A percentile compares a stretch with the other conserved stretches of the same genome.
These are phyloP conservation scores for Volvox carteri DNA, from an alignment of 163 green algal species.

Conservation along the genomic window DNA sequence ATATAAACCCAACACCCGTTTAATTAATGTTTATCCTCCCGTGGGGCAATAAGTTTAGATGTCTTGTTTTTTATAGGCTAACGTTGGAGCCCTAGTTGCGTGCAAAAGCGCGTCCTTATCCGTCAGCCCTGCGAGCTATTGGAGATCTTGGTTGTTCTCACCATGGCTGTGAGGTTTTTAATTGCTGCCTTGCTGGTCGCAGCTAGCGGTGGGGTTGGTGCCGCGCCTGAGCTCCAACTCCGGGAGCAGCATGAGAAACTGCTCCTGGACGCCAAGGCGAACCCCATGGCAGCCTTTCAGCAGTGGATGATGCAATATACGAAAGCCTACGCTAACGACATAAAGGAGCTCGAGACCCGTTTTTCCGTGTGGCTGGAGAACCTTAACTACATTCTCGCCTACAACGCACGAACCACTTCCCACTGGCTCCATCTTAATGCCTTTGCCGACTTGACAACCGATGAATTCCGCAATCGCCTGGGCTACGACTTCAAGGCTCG, in stretches of 20 bases:
- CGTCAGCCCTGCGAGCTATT: not conserved
- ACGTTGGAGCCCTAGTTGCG: slow-evolving; percentile 8
- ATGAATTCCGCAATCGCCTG: slow-evolving; percentile 85
- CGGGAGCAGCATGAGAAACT: slow-evolving; percentile 45
- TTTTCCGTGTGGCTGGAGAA: slow-evolving; percentile 88
- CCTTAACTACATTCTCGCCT: slow-evolving; percentile 81
- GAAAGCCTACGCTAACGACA: slow-evolving; percentile 65
- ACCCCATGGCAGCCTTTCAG: slow-evolving; percentile 43
- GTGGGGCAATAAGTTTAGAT: not conserved
- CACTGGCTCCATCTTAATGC: slow-evolving; percentile 84
- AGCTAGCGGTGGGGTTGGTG: not conserved
- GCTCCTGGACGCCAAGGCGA: slow-evolving; percentile 36
- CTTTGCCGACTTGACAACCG: slow-evolving; percentile 86
- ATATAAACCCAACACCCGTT: too few relatives aligned
- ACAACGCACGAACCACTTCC: slow-evolving; percentile 78
- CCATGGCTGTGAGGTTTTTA: not conserved
- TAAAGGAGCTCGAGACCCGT: slow-evolving; percentile 78
- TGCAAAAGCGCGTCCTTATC: not conserved
- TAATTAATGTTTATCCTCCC: too few relatives aligned
- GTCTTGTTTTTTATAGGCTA: not conserved
- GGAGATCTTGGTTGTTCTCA: not conserved
- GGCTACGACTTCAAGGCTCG: slow-evolving; percentile 67
- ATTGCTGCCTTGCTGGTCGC: slow-evolving; percentile 17
- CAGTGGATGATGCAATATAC: slow-evolving; percentile 69
- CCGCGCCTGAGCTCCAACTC: not conserved